Evolutionary conservation across 441 rosid genomes (phyloP), one percentile per base, ranked within the genome.

Genomic region (Theobroma grandiflorum): DNA sequence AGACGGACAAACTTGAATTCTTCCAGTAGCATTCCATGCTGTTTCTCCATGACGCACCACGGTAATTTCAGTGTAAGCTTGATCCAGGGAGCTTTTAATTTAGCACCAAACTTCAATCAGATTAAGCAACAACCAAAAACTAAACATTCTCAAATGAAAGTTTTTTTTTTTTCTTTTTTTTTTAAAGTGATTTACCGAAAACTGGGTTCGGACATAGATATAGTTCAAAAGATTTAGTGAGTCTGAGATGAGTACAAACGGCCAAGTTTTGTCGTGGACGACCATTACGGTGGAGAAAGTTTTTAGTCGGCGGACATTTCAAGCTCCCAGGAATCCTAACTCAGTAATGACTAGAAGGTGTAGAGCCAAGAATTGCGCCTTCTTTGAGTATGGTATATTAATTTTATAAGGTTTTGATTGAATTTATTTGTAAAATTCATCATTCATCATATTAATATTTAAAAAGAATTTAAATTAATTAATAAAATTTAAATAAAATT

Each of bases 1-100:
- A 12, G 31, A 64, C 37, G 69, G 8, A n/a, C 0, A 8, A n/a
- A 87, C 95, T 89, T 92, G 95, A 81, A 92, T 80, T 78, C 86
- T 88, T 80, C 88, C 75, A 67, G 83, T 85, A 1, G 85, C 83
- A 74, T 90, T 91, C 93, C 92, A 91, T 55, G 84, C 83, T 40
- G 93, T 92, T 83, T 92, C 92, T 9, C 93, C 93, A 78, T 90
- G 93, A 75, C 95, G 93, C 52, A 89, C 86, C 42, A 92, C 90
- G 57, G 88, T 64, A 70, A 92, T 87, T 80, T 92, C 92, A 58
- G 94, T 76, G 82, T 72, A 86, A 75, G 76, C 80, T 0, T 67
- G 85, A 57, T 69, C 82, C 3, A 55, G 82, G 40, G 84, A 86
- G 81, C 93, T 89, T 82, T 40, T 37, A 58, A 67, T 26, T 75